Evolutionary conservation across 2,329 filamentous ascomycete genomes (phyloP).

Genomic region (Mycocentrospora acerina): DNA sequence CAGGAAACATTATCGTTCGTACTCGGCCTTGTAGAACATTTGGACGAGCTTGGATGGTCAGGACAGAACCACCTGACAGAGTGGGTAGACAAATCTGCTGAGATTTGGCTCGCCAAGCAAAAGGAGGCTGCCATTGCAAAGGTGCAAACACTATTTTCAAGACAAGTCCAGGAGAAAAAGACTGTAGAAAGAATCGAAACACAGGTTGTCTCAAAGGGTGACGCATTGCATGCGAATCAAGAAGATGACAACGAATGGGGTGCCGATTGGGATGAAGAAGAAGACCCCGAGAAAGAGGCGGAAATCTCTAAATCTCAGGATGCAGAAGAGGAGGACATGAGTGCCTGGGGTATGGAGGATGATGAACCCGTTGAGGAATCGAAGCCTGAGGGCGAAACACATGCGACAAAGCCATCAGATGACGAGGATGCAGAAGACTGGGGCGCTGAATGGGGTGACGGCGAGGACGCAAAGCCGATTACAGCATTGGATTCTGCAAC

Average conservation of each 20-base stretch:
- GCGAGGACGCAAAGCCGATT: conserved; percentile 39
- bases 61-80: conserved; percentile 64
- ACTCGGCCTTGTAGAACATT: conserved; percentile 61
- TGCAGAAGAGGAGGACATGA: conserved; percentile 51
- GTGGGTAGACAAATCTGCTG: conserved; percentile 79
- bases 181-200: conserved; percentile 83
- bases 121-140: conserved; percentile 76
- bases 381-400: conserved; percentile 26
- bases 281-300: conserved; percentile 13
- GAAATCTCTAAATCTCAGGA: conserved; percentile 8
- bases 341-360: conserved; percentile 51
- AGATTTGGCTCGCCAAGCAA: conserved; percentile 82
- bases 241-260: conserved; percentile 69
- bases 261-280: conserved; percentile 72
- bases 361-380: conserved; percentile 30
- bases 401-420: conserved; percentile 35
- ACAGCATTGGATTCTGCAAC: conserved; percentile 10
- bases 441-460: conserved; percentile 74
- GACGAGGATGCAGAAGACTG: conserved; percentile 65
- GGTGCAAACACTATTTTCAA: conserved; percentile 68
- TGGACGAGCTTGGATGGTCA: conserved; percentile 66
- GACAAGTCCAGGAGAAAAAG: conserved; percentile 66
- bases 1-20: conserved; percentile 68
- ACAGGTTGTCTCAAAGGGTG: conserved; percentile 71
- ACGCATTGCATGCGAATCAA: conserved; percentile 61